phyloP scores from a whole-genome alignment of 345 rosid genomes.

The Fremontodendron californicum region DNA sequence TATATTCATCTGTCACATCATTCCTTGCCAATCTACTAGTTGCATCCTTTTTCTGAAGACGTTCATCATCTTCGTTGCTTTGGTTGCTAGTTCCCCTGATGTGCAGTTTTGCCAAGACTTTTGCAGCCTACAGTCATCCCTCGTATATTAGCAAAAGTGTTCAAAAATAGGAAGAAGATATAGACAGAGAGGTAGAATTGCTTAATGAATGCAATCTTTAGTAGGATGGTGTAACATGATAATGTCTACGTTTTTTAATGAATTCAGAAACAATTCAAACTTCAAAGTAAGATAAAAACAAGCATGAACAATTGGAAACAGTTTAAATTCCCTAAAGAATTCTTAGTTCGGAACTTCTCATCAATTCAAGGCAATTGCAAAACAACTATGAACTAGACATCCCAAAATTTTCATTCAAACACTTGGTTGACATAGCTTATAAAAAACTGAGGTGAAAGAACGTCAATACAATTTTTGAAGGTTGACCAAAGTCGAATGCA shows the following conservation, averaged over 20 bases:
- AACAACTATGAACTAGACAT: neutral
- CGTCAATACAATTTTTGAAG: constrained; percentile 30
- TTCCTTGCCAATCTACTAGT: constrained; percentile 18
- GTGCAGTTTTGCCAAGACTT: constrained; percentile 56
- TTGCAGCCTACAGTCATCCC: constrained; percentile 53
- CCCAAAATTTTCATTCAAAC: neutral
- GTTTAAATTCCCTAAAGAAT: neutral
- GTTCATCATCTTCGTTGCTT: constrained; percentile 28
- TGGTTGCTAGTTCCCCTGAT: constrained; percentile 32
- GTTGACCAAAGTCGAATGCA: constrained; percentile 16
- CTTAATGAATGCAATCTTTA: neutral
- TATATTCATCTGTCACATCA: constrained; percentile 16
- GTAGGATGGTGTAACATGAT: neutral
- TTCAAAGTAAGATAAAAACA: neutral
- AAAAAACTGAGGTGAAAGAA: constrained; percentile 3
- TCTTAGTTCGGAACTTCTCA: neutral
- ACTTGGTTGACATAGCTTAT: neutral
- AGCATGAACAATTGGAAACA: neutral
- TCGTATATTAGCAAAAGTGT: constrained; percentile 1
- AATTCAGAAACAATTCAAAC: neutral
- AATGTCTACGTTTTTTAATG: neutral
- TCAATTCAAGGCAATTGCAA: neutral
- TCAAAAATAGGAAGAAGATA: neutral
- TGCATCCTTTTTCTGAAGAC: constrained; percentile 17
- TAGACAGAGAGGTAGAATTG: neutral